These are phyloP conservation scores for Septoria petroselini DNA, from an alignment of 2,329 filamentous ascomycete genomes.

Conservation along the genomic window DNA sequence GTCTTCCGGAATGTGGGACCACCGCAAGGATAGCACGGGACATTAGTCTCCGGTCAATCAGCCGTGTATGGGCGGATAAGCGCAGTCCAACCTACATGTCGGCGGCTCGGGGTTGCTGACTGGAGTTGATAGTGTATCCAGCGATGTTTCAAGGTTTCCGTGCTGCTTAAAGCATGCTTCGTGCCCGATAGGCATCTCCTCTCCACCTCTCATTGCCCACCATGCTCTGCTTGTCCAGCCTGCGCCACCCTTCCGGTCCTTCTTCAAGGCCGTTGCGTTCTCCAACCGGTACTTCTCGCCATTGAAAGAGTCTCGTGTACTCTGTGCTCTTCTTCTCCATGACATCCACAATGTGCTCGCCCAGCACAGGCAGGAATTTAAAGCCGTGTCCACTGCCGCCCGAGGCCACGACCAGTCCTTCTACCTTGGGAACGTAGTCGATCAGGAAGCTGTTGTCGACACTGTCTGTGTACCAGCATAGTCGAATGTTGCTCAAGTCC, in stretches of 20 bases:
- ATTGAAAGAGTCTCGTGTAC: constrained; percentile 30
- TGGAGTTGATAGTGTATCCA: no score
- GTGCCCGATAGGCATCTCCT: not conserved
- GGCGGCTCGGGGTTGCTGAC: no score
- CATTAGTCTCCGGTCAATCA: no score
- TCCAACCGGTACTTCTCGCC: constrained; percentile 26
- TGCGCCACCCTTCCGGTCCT: constrained; percentile 32
- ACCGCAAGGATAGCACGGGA: no score
- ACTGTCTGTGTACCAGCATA: constrained; percentile 55
- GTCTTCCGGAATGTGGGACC: no score
- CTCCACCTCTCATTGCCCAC: constrained; percentile 28
- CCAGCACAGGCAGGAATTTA: constrained; percentile 36
- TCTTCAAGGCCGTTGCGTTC: constrained; percentile 33
- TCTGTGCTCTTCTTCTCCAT: constrained; percentile 23
- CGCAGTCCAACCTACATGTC: no score
- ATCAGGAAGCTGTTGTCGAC: constrained; percentile 34
- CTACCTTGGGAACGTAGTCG: constrained; percentile 26
- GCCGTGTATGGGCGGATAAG: no score
- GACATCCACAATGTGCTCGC: constrained; percentile 32
- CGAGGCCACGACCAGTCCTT: constrained; percentile 32
- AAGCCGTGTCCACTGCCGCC: constrained; percentile 37
- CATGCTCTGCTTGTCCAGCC: constrained; percentile 31
- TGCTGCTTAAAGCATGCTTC: no score
- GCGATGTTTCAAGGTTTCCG: no score
- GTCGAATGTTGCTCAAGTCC: constrained; percentile 44